phyloP scores from a whole-genome alignment of 352 stramenopile genomes.

The Plasmopara halstedii region DNA sequence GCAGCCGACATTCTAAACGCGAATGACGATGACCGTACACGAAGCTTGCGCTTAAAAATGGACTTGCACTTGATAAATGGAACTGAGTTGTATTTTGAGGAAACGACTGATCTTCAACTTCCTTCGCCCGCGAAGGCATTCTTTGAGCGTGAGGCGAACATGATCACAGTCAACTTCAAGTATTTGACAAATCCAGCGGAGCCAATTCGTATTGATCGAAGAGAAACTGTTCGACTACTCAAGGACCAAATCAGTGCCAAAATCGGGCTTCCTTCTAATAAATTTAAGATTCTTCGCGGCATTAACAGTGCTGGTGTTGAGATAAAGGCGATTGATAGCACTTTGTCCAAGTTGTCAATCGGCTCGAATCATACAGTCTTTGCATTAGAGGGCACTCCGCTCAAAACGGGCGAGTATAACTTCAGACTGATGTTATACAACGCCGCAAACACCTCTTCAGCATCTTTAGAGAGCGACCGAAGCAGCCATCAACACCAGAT shows the following conservation, averaged over 20 bases:
- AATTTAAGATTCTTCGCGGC: slow-evolving; percentile 75
- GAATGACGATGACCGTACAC: slow-evolving; percentile 32
- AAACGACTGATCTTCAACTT: slow-evolving; percentile 35
- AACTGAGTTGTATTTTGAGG: slow-evolving; percentile 69
- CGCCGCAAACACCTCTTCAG: slow-evolving; percentile 2
- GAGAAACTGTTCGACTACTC: slow-evolving; percentile 48
- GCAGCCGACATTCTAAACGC: slow-evolving; percentile 62
- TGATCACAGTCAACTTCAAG: slow-evolving; percentile 73
- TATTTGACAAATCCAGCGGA: slow-evolving; percentile 35
- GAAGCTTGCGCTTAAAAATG: slow-evolving; percentile 40
- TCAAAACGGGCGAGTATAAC: slow-evolving; percentile 70
- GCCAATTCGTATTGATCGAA: slow-evolving; percentile 62
- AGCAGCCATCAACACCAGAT: slow-evolving; percentile 16
- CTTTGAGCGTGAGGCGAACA: slow-evolving; percentile 74
- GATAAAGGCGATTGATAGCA: slow-evolving; percentile 75
- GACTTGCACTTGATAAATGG: slow-evolving; percentile 64
- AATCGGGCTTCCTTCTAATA: slow-evolving; percentile 36
- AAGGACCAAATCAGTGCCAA: slow-evolving; percentile 50
- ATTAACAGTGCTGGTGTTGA: slow-evolving; percentile 61
- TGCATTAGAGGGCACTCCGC: slow-evolving; percentile 49
- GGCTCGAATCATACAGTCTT: slow-evolving; percentile 61
- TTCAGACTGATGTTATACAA: slow-evolving; percentile 63
- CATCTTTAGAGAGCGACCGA: slow-evolving; percentile 3
- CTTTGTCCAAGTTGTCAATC: slow-evolving; percentile 68
- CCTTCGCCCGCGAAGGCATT: slow-evolving; percentile 47